A percentile compares a stretch with the other conserved stretches of the same genome.
Conservation (phyloP, 2,329 filamentous ascomycete species). For the Dactylellina haptotyla region DNA sequence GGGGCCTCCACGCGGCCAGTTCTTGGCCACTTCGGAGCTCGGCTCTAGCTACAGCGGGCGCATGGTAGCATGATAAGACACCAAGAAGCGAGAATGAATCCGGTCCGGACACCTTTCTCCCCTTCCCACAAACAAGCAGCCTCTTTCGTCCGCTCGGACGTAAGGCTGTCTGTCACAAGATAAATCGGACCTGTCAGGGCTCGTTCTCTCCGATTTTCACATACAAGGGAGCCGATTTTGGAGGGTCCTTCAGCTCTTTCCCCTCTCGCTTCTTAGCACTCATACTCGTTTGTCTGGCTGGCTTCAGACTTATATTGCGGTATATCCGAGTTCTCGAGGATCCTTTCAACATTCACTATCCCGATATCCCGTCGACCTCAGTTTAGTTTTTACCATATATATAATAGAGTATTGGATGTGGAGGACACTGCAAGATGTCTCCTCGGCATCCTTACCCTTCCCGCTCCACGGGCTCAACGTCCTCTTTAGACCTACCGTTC, state of each 20-base stretch:
- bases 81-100: conserved; percentile 11
- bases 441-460: conserved; percentile 14
- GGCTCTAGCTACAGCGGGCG: conserved; percentile 26
- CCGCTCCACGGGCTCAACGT: conserved; percentile 5
- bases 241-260: too few relatives aligned
- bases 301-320: not conserved
- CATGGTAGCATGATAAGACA: conserved; percentile 31
- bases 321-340: not conserved
- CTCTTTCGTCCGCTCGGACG: conserved; percentile 17
- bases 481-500: not conserved
- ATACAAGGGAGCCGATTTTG: not conserved
- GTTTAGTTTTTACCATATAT: not conserved
- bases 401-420: not conserved
- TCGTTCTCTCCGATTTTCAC: not conserved
- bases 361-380: not conserved
- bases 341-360: not conserved
- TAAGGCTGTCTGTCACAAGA: conserved; percentile 4
- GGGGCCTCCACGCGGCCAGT: conserved; percentile 25
- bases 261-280: too few relatives aligned
- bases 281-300: too few relatives aligned
- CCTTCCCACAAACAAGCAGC: not conserved
- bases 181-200: not conserved
- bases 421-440: conserved; percentile 14
- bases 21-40: conserved; percentile 44
- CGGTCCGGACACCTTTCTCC: conserved; percentile 32